These are phyloP conservation scores for Sanghuangporus sanghuang DNA, from an alignment of 1,284 basidiomycete species.

Conservation along the genomic window DNA sequence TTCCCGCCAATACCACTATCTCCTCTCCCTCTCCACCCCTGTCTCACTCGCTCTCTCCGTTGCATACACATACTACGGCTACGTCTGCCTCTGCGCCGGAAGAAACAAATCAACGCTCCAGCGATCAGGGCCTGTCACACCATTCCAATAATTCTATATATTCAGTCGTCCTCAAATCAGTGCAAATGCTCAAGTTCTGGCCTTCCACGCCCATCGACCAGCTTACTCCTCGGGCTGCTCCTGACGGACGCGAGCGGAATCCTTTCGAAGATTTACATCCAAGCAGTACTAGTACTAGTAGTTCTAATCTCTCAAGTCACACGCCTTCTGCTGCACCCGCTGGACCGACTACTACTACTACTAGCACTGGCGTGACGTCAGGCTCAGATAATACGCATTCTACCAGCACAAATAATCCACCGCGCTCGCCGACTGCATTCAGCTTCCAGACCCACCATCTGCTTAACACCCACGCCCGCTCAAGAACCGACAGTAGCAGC, in stretches of 20 bases:
- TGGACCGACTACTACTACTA: constrained; percentile 23
- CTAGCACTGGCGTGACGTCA: constrained; percentile 14
- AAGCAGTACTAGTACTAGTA: constrained; percentile 23
- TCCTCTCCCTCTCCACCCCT: constrained; percentile 21
- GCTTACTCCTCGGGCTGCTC: constrained; percentile 62
- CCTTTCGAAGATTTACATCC: constrained; percentile 52
- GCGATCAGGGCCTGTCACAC: constrained; percentile 4
- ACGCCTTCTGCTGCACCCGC: constrained; percentile 19
- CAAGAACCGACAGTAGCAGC: constrained; percentile 24
- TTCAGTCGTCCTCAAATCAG: constrained; percentile 14
- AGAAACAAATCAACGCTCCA: constrained; percentile 3
- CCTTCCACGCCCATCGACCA: constrained; percentile 56
- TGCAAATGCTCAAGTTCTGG: constrained; percentile 65
- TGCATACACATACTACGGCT: constrained; percentile 5
- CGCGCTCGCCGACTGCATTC: constrained; percentile 20
- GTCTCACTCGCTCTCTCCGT: neutral
- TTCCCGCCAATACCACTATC: neutral
- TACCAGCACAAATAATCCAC: constrained; percentile 21
- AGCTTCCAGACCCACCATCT: constrained; percentile 35
- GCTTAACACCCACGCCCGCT: constrained; percentile 27
- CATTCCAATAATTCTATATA: constrained; percentile 20
- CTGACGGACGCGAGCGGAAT: constrained; percentile 54
- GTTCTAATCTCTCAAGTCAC: constrained; percentile 27
- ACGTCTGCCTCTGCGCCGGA: constrained; percentile 8
- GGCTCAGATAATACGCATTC: constrained; percentile 11